phyloP scores from a whole-genome alignment of 164 flowering plant genomes.

The Chimonanthus salicifolius region DNA sequence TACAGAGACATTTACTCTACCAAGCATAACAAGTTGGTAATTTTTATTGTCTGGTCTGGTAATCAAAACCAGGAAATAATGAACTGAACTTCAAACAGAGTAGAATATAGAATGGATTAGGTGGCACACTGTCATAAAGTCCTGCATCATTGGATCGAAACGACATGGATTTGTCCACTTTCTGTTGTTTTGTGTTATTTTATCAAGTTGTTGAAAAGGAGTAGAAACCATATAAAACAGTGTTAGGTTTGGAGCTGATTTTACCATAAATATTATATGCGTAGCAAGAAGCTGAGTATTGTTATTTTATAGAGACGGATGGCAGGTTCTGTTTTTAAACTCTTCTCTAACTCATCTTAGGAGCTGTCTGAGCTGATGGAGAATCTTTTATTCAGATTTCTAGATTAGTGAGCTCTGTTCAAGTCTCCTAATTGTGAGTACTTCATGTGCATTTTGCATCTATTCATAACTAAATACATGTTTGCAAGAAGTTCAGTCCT shows the following conservation, averaged over 20 bases:
- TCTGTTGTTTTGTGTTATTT: background rate
- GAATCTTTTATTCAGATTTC: background rate
- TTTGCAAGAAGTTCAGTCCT: background rate
- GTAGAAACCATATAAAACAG: background rate
- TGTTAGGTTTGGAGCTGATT: background rate
- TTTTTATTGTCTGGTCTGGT: background rate
- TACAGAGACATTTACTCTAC: background rate
- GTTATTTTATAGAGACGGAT: background rate
- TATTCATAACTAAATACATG: background rate
- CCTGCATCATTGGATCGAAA: background rate
- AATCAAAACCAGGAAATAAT: background rate
- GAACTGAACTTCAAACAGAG: background rate
- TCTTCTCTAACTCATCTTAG: background rate
- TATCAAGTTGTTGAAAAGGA: background rate
- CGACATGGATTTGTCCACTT: background rate
- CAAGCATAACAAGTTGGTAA: background rate
- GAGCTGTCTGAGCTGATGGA: background rate
- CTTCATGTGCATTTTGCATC: background rate
- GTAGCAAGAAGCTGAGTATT: background rate
- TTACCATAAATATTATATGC: background rate
- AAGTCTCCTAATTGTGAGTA: background rate
- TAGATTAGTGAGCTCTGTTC: background rate
- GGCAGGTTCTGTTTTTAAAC: background rate
- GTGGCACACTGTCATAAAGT: background rate
- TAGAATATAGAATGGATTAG: constrained; percentile 6